A percentile compares a stretch with the other conserved stretches of the same genome.
Conservation (phyloP, 805 yeast genomes). For the Candida awuae region DNA sequence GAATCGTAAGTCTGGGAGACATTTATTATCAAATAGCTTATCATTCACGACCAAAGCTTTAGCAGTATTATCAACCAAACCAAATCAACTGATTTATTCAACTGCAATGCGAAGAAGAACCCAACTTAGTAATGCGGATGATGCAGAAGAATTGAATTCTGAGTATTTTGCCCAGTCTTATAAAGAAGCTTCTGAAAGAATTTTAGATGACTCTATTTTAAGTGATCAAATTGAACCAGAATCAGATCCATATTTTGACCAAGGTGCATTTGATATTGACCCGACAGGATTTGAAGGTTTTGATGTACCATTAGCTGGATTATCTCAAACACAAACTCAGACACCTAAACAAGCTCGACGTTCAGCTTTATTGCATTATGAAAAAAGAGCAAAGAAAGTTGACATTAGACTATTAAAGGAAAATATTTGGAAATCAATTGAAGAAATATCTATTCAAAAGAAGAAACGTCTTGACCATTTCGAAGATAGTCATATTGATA, state of each 20-base stretch:
- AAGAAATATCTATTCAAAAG: slow-evolving; percentile 19
- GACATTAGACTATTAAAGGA: slow-evolving; percentile 40
- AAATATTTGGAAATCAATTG: slow-evolving; percentile 38
- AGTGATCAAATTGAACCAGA: slow-evolving; percentile 7
- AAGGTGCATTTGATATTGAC: slow-evolving; percentile 29
- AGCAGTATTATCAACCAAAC: slow-evolving; percentile 40
- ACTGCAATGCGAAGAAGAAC: slow-evolving; percentile 19
- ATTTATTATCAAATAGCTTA: slow-evolving; percentile 42
- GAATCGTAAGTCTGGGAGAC: slow-evolving; percentile 17
- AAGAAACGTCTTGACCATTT: slow-evolving; percentile 26
- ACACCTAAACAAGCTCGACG: slow-evolving; percentile 1
- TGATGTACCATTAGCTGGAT: slow-evolving; percentile 10
- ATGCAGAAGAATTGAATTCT: slow-evolving; percentile 28
- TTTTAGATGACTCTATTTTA: slow-evolving; percentile 18
- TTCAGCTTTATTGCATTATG: slow-evolving; percentile 25
- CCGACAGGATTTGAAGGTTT: slow-evolving; percentile 18
- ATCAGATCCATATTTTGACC: slow-evolving; percentile 24
- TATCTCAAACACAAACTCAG: not conserved
- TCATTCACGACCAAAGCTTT: slow-evolving; percentile 41
- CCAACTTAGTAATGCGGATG: slow-evolving; percentile 32
- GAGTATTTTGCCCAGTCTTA: slow-evolving; percentile 42
- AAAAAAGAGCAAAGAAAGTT: slow-evolving; percentile 41
- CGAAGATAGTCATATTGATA: slow-evolving; percentile 13
- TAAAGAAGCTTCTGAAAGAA: slow-evolving; percentile 20
- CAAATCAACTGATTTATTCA: slow-evolving; percentile 27